These are phyloP conservation scores for Elsinoe perseae DNA, from an alignment of 2,329 filamentous ascomycete species.

Conservation along the genomic window DNA sequence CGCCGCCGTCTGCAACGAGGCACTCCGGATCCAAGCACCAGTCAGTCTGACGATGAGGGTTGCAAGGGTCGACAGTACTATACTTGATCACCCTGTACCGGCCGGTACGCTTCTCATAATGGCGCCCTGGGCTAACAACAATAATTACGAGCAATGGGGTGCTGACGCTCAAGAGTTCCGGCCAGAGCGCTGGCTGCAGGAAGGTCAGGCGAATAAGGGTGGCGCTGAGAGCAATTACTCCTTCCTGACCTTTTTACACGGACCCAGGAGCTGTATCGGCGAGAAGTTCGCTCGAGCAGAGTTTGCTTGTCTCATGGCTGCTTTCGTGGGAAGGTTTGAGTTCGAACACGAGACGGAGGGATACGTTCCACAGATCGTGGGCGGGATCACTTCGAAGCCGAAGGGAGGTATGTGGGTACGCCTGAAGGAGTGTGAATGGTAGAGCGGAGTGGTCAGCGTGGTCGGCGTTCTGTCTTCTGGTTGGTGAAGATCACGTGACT, in stretches of 20 bases:
- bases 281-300: slow-evolving; percentile 73
- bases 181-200: slow-evolving; percentile 66
- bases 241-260: slow-evolving; percentile 76
- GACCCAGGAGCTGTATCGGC: slow-evolving; percentile 79
- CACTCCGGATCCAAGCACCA: slow-evolving; percentile 64
- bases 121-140: slow-evolving; percentile 60
- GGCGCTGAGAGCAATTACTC: slow-evolving; percentile 69
- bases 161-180: slow-evolving; percentile 65
- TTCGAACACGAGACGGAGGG: slow-evolving; percentile 57
- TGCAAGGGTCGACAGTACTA: slow-evolving; percentile 55
- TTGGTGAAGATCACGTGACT: not conserved
- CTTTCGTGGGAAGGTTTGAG: slow-evolving; percentile 67
- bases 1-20: slow-evolving; percentile 69
- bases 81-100: slow-evolving; percentile 59
- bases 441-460: slow-evolving; percentile 42
- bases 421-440: slow-evolving; percentile 59
- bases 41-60: slow-evolving; percentile 64
- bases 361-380: slow-evolving; percentile 56
- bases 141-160: slow-evolving; percentile 64
- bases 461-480: too few relatives aligned
- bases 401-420: slow-evolving; percentile 63
- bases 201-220: slow-evolving; percentile 51
- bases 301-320: slow-evolving; percentile 73
- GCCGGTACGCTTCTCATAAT: slow-evolving; percentile 64
- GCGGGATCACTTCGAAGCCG: slow-evolving; percentile 64